These are phyloP conservation scores for Nelumbo lutea DNA, from an alignment of 164 flowering plant species.

Conservation along the genomic window DNA sequence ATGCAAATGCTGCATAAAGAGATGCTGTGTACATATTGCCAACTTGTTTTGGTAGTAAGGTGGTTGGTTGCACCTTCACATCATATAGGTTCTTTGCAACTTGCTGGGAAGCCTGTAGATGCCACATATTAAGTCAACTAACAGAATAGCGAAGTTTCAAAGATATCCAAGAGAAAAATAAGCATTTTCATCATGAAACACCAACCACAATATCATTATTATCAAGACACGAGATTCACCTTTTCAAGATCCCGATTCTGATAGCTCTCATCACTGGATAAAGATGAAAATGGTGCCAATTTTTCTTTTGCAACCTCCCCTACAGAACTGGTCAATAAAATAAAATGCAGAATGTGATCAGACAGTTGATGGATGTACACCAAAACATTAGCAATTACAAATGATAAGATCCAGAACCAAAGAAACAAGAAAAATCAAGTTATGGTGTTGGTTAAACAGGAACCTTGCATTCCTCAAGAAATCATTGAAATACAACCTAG, in stretches of 20 bases:
- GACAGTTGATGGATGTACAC: neutral
- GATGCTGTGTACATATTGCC: conserved; percentile 99
- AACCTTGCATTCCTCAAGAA: conserved; percentile 82
- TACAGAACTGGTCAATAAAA: conserved; percentile 47
- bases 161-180: no score
- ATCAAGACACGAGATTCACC: conserved; percentile 31
- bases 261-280: conserved; percentile 78
- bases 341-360: neutral
- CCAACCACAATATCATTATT: neutral
- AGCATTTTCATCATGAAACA: no score
- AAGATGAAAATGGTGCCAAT: conserved; percentile 58
- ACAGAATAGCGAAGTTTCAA: no score
- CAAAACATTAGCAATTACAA: no score
- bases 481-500: conserved; percentile 77
- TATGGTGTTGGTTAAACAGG: neutral
- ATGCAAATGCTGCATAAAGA: conserved; percentile 88
- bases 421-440: neutral
- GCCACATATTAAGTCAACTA: no score
- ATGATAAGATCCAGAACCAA: neutral
- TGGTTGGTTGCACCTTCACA: conserved; percentile 78
- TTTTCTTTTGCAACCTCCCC: conserved; percentile 74
- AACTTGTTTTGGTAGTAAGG: conserved; percentile 90
- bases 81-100: conserved; percentile 75
- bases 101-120: conserved; percentile 69
- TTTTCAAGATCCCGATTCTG: conserved; percentile 94